Base-by-base conservation (phyloP, 2,329 filamentous ascomycete species). In the Colletotrichum viniferum region DNA sequence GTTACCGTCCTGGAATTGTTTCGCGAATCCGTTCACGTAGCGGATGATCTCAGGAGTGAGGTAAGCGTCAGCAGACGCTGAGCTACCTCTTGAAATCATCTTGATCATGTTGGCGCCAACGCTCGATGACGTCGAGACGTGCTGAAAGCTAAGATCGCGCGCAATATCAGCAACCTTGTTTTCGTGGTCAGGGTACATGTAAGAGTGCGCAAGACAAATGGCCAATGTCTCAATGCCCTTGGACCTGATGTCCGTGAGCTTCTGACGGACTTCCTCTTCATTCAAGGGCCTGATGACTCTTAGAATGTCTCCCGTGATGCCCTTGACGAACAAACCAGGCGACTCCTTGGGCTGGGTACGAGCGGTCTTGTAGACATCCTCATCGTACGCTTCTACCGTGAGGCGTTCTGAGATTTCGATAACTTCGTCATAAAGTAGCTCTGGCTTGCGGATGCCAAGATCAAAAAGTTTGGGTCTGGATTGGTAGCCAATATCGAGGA, bases 41-140 rank as follows among this genome's bases (percentile, higher is more conserved):
- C 92, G 93, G 76, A 91, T 90, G 77, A 94, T 94, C 2, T 91
- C 82, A 0, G 94, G 94, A 0, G 94, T 96, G 14, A 96, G 88
- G 81, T 96, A 96, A 5, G 94, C 94, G 82, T 96, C 94, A 7
- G 94, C 94, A 77, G 93, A 94, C 2, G 94, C 94, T 30, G 93
- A 95, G 1, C 93, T 95, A 2, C 93, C 93, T 77, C 94, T 87
- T 16, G 94, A 92, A 0, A 96, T 92, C 26, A 96, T 87, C 84
- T 96, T 96, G 55, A 94, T 86, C 80, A 92, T 89, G 77, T 93
- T 91, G 66, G 91, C 93, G 48, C 69, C 71, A 0, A 68, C 71
- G 14, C 71, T 71, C 8, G 72, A 69, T 14, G 58, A 62, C 7
- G 28, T 34, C 77, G 90, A 92, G 74, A 94, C 90, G 81, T 94